Conservation (phyloP, 2,329 filamentous ascomycete genomes). For the Colletotrichum chlorophyti region DNA sequence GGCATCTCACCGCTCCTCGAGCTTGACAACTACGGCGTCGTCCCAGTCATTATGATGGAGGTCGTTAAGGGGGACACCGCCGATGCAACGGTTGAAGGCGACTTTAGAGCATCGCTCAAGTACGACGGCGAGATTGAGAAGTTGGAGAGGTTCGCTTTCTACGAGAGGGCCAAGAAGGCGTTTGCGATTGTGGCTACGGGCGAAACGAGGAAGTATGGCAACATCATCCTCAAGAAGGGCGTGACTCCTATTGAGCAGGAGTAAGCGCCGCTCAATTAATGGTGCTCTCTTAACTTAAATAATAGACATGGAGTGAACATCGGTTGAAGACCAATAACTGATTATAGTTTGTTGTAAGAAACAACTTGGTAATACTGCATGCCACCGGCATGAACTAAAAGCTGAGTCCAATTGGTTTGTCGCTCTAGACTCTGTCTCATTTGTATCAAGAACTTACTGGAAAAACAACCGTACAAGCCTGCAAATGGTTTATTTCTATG, state of each 20-base stretch:
- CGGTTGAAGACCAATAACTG: no score
- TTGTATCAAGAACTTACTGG: no score
- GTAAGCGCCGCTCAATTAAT: no score
- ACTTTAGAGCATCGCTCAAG: slow-evolving; percentile 10
- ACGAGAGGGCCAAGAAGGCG: slow-evolving; percentile 22
- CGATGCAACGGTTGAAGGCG: slow-evolving; percentile 21
- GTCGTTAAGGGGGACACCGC: slow-evolving; percentile 25
- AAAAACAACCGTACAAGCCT: no score
- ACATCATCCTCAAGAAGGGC: slow-evolving; percentile 25
- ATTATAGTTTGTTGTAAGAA: no score
- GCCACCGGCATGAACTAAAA: no score
- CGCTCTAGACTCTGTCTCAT: no score
- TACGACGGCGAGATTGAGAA: slow-evolving; percentile 25
- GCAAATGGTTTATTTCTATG: no score
- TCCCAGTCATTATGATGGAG: slow-evolving; percentile 27
- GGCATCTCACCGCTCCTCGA: slow-evolving; percentile 23
- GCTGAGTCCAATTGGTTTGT: no score
- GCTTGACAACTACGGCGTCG: slow-evolving; percentile 25
- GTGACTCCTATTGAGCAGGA: slow-evolving; percentile 7
- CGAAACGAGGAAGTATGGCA: slow-evolving; percentile 25
- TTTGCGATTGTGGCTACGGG: slow-evolving; percentile 20
- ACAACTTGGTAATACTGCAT: no score
- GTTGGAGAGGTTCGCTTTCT: slow-evolving; percentile 21
- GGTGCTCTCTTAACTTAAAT: no score
- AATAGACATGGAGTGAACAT: no score